phyloP scores from a whole-genome alignment of 352 stramenopile species.

The Phytopythium ostracodes region DNA sequence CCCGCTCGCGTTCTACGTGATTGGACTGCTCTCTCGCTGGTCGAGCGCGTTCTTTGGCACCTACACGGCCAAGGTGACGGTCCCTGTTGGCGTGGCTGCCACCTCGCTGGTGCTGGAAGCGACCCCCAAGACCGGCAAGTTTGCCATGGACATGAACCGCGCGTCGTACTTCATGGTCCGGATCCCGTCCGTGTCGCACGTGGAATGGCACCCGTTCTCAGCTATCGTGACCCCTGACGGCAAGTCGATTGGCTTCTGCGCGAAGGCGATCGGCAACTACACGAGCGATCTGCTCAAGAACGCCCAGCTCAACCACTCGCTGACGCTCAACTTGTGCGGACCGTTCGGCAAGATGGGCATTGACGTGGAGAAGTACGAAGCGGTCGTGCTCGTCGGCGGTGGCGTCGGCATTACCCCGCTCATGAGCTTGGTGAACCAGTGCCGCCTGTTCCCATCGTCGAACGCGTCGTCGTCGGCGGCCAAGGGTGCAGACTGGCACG shows the following conservation, averaged over 20 bases:
- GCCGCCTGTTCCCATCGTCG: conserved; percentile 26
- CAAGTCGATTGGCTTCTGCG: conserved; percentile 77
- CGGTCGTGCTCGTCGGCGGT: conserved; percentile 59
- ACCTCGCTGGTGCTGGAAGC: conserved; percentile 56
- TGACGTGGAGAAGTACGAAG: conserved; percentile 60
- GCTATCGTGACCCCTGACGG: conserved; percentile 65
- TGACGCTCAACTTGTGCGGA: conserved; percentile 55
- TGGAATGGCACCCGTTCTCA: conserved; percentile 82
- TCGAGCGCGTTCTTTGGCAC: conserved; percentile 35
- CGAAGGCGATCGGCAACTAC: conserved; percentile 59
- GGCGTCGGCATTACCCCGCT: conserved; percentile 79
- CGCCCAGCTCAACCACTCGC: conserved; percentile 32
- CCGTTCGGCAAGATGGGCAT: conserved; percentile 65
- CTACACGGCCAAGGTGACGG: conserved; percentile 40
- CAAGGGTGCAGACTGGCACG: conserved; percentile 43
- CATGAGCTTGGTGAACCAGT: conserved; percentile 74
- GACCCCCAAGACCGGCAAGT: conserved; percentile 49
- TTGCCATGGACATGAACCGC: conserved; percentile 49
- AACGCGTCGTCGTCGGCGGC: conserved; percentile 9
- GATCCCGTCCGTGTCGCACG: conserved; percentile 53
- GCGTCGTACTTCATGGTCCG: conserved; percentile 79
- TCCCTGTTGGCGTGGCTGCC: conserved; percentile 31
- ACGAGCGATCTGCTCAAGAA: conserved; percentile 45
- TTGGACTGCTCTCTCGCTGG: conserved; percentile 54
- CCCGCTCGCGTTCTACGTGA: conserved; percentile 56